Evolutionary conservation across 495 filamentous ascomycete species (phyloP).

Genomic region (Annulohypoxylon moriforme): DNA sequence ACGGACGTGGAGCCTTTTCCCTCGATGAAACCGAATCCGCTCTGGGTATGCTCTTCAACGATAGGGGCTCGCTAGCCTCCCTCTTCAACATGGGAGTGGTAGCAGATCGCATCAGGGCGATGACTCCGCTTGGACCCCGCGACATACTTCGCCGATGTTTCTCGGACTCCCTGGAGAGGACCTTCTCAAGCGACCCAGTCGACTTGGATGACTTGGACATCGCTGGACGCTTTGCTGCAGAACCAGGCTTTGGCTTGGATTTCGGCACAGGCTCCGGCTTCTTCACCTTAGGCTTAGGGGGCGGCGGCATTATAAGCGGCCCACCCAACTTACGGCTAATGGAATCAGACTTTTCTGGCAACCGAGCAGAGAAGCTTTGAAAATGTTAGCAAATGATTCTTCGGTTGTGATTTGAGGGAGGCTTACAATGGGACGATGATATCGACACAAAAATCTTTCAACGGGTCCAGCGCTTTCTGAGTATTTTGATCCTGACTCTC

Average conservation of each 20-base stretch:
- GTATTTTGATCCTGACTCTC: constrained; percentile 44
- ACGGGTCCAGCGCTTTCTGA: constrained; percentile 49
- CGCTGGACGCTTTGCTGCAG: constrained; percentile 64
- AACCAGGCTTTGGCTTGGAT: constrained; percentile 63
- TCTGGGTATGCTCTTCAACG: constrained; percentile 63
- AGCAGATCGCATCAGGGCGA: constrained; percentile 75
- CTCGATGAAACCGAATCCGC: constrained; percentile 53
- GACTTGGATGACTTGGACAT: constrained; percentile 60
- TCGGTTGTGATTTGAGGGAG: background rate
- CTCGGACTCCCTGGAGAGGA: constrained; percentile 73
- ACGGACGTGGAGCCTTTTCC: constrained; percentile 45
- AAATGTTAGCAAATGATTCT: constrained; percentile 27
- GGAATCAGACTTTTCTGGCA: constrained; percentile 80
- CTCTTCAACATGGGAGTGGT: constrained; percentile 73
- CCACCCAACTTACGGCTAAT: constrained; percentile 91
- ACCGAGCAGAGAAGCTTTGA: constrained; percentile 78
- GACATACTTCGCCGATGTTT: constrained; percentile 62
- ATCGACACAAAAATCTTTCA: constrained; percentile 85
- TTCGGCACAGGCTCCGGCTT: constrained; percentile 47
- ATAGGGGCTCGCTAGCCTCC: constrained; percentile 68
- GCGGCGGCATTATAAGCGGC: constrained; percentile 71
- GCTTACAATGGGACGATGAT: constrained; percentile 91
- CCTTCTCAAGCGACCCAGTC: constrained; percentile 72
- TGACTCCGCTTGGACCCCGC: constrained; percentile 59
- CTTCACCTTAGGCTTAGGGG: constrained; percentile 64